Evolutionary conservation across 2,329 filamentous ascomycete genomes (phyloP), one percentile per base, ranked within the genome.

Genomic region (Trichoderma aggressivum): DNA sequence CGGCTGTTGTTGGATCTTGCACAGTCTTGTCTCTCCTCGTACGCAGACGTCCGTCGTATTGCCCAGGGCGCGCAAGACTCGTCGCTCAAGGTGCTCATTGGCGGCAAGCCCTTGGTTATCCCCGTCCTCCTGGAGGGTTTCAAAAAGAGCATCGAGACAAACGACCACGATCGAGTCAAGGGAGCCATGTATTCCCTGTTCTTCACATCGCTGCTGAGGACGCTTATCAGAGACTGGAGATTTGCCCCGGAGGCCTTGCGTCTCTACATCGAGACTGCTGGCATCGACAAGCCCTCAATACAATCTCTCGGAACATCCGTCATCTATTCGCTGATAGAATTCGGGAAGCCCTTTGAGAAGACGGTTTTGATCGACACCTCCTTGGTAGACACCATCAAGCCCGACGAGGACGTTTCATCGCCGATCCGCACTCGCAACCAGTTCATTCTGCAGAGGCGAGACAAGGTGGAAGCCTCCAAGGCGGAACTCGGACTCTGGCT

Each of bases 11-110:
- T 97, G 18, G 94, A 99, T 79, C 86, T 99, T 47, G 94, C 94
- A 6, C 89, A 97, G 75, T 98, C 95, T 0, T 94, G 92, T 74
- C 90, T 97, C 3, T 98, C 95, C 0, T 84, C 93, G 5, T 99
- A 99, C 79, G 96, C 96, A 0, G 96, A 99, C 78, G 96, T 98
- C 65, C 92, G 97, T n/a, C 89, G 94, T 36, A 94, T 94, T 67
- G 96, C 96, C 3, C 96, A 99, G 80, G 92, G 91, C 72, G 94
- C 96, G 0, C 92, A 94, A 70, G 97, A 99, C 80, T 97, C 96
- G 0, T 96, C 96, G 0, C 87, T 98, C 36, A 98, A 97, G 82
- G 92, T 92, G 32, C 87, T 99, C 14, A 92, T 97, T 75, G 96
- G 94, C 1, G 93, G 94, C 26, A 91, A 94, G 70, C 91, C 94